Base-by-base conservation (phyloP, 2,329 filamentous ascomycete species). In the Colletotrichum shisoi region DNA sequence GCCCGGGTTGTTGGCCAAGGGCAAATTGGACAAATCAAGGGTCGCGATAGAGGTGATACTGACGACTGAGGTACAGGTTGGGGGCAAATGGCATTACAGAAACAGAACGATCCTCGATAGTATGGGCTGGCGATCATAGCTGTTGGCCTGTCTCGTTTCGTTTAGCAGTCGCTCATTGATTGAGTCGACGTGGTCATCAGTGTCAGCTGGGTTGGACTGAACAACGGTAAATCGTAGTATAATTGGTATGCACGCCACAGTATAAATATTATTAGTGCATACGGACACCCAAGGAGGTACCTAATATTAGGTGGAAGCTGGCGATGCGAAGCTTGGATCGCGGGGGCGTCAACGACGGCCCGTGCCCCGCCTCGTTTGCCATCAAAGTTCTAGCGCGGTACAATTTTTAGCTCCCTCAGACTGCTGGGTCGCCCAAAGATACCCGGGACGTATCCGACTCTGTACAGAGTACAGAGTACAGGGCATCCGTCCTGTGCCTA, bases 41-140 rank as follows among this genome's bases (percentile, higher is more conserved):
- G 49, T 9, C 19, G 49, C 15, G 39, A n/a, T n/a, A 9, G 12
- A 44, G 19, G 46, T 63, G 46, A 52, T 63, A 8, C 24, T 52
- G 54, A 46, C 61, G 53, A 42, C 5, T 40, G 19, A 17, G 51
- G 37, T 27, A n/a, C 24, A 27, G 58, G 46, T 15, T 19, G 40
- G 57, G 27, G 57, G 27, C 27, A 42, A 49, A 51, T 24, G 63
- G 59, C 59, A 37, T 49, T 66, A 58, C 37, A 57, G 51, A 57
- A 57, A 45, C 58, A 56, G 63, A 52, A 52, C 45, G 63, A 66
- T 66, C 59, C 42, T 57, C 57, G 31, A 27, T 21, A 12, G 51
- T 57, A 49, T 52, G n/a, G 49, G 57, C 34, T 45, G 52, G 6
- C 59, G 39, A 46, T 44, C 21, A 42, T 34, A 15, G 44, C n/a